Percentiles rank a stretch among this genome's conserved stretches.
These are phyloP conservation scores for Allomyces javanicus DNA, from an alignment of 192 early-diverging fungal genomes.

Conservation along the genomic window DNA sequence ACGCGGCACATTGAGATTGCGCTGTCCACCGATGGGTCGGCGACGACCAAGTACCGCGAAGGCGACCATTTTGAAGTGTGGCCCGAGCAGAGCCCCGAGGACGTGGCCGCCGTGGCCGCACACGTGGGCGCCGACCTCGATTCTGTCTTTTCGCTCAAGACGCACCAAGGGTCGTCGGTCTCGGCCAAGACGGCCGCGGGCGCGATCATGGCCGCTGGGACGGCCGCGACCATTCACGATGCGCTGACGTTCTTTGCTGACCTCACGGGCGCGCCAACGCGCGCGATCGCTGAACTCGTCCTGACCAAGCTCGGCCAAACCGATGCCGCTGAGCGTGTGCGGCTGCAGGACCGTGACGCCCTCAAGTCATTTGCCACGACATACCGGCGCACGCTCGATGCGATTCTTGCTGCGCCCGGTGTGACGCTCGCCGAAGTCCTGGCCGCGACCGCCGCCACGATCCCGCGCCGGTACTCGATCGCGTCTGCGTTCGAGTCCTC, in stretches of 20 bases:
- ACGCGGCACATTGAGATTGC: background rate
- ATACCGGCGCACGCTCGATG: background rate
- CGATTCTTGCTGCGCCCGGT: background rate
- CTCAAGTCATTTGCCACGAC: background rate
- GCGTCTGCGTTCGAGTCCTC: slow-evolving; percentile 4
- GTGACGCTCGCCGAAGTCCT: background rate
- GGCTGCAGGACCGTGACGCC: background rate
- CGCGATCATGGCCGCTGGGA: background rate
- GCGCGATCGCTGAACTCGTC: background rate
- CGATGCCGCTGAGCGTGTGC: background rate
- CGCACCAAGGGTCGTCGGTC: background rate
- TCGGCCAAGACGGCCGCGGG: background rate
- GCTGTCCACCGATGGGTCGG: background rate
- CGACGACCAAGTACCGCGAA: background rate
- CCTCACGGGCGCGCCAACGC: slow-evolving; percentile 1
- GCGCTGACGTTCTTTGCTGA: slow-evolving; percentile 26
- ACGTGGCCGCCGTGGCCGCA: background rate
- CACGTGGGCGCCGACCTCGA: slow-evolving; percentile 2
- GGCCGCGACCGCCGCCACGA: background rate
- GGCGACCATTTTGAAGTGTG: slow-evolving; percentile 6
- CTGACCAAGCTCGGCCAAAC: background rate
- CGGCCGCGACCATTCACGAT: slow-evolving; percentile 24
- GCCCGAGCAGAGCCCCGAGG: slow-evolving; percentile 1
- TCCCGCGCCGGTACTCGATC: slow-evolving; percentile 16
- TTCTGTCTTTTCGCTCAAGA: background rate